Conservation (phyloP, 2,329 filamentous ascomycete species). For the Trichophaea hybrida region DNA sequence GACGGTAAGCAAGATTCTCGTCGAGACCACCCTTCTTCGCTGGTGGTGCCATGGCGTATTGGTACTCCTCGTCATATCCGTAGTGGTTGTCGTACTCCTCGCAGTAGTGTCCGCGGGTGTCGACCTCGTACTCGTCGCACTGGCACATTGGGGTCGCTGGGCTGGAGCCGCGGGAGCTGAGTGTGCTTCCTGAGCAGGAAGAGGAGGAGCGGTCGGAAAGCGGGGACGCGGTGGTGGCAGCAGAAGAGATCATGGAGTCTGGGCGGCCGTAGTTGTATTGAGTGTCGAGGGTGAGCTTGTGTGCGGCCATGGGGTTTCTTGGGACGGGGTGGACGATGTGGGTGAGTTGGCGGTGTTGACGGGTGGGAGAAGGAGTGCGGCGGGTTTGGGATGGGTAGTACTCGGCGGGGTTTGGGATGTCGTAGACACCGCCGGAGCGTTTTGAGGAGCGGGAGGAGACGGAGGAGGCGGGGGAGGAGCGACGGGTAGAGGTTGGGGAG, state of each 20-base stretch:
- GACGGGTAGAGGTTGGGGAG: constrained; percentile 34
- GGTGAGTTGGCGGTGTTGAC: constrained; percentile 70
- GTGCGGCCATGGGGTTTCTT: constrained; percentile 76
- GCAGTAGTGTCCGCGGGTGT: constrained; percentile 80
- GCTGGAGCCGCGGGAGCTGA: constrained; percentile 64
- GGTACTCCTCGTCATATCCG: constrained; percentile 21
- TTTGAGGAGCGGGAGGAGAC: constrained; percentile 29
- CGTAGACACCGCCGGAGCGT: not conserved
- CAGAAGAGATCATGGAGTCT: constrained; percentile 49
- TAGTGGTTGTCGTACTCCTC: constrained; percentile 48
- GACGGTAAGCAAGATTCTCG: constrained; percentile 17
- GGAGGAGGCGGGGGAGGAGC: constrained; percentile 35
- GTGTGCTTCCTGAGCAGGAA: constrained; percentile 50
- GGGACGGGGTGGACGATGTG: constrained; percentile 80
- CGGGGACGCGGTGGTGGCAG: constrained; percentile 41
- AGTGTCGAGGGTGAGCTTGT: constrained; percentile 69
- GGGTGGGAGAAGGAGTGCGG: constrained; percentile 48
- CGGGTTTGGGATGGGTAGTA: constrained; percentile 33
- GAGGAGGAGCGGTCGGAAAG: constrained; percentile 55
- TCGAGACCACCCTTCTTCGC: constrained; percentile 13
- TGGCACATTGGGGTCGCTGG: constrained; percentile 52
- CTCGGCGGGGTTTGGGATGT: constrained; percentile 30
- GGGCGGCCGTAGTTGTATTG: constrained; percentile 49
- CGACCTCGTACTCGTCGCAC: constrained; percentile 94
- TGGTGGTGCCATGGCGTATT: constrained; percentile 8